Conservation (phyloP, 2,329 filamentous ascomycete genomes). For the Apiospora kogelbergensis region DNA sequence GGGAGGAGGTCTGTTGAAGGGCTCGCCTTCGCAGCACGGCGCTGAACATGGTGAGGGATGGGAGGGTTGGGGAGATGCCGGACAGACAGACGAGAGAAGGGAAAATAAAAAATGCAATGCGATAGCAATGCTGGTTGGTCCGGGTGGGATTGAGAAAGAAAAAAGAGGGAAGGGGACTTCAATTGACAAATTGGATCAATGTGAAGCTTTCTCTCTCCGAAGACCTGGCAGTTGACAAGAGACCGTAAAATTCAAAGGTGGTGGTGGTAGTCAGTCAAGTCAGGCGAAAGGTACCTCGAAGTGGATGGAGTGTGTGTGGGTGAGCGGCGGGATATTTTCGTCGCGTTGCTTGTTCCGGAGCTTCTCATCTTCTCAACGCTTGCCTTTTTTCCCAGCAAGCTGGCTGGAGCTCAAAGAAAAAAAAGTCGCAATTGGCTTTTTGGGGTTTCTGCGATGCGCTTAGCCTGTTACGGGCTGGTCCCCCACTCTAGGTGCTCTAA, state of each 20-base stretch:
- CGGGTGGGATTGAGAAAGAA: conserved; percentile 23
- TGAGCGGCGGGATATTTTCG: conserved; percentile 24
- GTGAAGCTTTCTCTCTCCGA: conserved; percentile 3
- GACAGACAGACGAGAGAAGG: conserved; percentile 17
- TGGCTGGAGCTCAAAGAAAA: conserved; percentile 5
- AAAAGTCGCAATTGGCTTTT: conserved; percentile 8
- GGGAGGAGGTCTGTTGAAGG: conserved; percentile 51
- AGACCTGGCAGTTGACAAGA: conserved; percentile 1
- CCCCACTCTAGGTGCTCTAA: not conserved
- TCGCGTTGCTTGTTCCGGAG: conserved; percentile 12
- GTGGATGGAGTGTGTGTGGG: conserved; percentile 23
- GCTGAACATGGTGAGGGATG: conserved; percentile 56
- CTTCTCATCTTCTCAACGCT: conserved; percentile 10
- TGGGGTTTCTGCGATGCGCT: not conserved
- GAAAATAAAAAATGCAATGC: conserved; percentile 14
- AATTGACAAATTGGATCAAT: conserved; percentile 10
- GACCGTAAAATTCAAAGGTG: not conserved
- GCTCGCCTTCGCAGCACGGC: conserved; percentile 63
- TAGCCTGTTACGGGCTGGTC: not conserved
- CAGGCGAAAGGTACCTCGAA: not conserved
- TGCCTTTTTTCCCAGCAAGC: not conserved
- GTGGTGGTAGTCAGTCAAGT: not conserved
- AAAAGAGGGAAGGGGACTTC: conserved; percentile 22
- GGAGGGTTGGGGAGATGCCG: conserved; percentile 18
- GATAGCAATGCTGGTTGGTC: conserved; percentile 8